Evolutionary conservation across 371 early-diverging fungal genomes (phyloP).

Genomic region (Batkoa obscura): DNA sequence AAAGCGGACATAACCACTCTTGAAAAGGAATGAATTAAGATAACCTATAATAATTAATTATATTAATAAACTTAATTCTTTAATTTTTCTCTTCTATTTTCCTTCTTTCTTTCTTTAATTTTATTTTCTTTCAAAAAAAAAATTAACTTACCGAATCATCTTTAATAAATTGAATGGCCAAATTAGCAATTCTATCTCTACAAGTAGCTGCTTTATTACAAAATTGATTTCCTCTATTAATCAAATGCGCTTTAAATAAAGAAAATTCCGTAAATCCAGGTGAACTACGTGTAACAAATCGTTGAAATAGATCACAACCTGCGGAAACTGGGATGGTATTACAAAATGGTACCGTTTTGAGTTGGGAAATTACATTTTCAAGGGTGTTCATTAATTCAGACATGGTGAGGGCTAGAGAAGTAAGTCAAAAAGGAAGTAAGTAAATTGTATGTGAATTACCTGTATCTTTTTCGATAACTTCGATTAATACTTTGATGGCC

Average conservation of each 20-base stretch:
- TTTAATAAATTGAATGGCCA: conserved; percentile 74
- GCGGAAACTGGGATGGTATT: conserved; percentile 55
- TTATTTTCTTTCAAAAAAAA: background rate
- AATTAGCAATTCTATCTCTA: conserved; percentile 55
- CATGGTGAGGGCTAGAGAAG: conserved; percentile 43
- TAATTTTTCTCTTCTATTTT: no score
- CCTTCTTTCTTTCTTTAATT: no score
- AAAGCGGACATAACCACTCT: conserved; percentile 78
- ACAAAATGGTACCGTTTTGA: conserved; percentile 29
- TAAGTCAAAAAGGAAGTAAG: conserved; percentile 15
- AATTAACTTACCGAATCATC: conserved; percentile 43
- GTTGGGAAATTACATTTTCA: conserved; percentile 35
- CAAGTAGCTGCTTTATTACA: conserved; percentile 46
- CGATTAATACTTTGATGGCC: conserved; percentile 60
- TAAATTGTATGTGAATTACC: no score
- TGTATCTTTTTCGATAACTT: no score
- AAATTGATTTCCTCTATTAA: conserved; percentile 49
- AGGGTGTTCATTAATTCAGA: conserved; percentile 70
- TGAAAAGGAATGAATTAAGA: conserved; percentile 90
- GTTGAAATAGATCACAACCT: conserved; percentile 75
- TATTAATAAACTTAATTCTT: no score
- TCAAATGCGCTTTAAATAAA: conserved; percentile 52
- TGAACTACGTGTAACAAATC: conserved; percentile 50
- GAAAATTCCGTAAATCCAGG: conserved; percentile 48
- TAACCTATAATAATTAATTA: conserved; percentile 17